Percentiles rank a stretch among this genome's conserved stretches.
These are phyloP conservation scores for Phytophthora multivora DNA, from an alignment of 352 stramenopile genomes.

Conservation along the genomic window DNA sequence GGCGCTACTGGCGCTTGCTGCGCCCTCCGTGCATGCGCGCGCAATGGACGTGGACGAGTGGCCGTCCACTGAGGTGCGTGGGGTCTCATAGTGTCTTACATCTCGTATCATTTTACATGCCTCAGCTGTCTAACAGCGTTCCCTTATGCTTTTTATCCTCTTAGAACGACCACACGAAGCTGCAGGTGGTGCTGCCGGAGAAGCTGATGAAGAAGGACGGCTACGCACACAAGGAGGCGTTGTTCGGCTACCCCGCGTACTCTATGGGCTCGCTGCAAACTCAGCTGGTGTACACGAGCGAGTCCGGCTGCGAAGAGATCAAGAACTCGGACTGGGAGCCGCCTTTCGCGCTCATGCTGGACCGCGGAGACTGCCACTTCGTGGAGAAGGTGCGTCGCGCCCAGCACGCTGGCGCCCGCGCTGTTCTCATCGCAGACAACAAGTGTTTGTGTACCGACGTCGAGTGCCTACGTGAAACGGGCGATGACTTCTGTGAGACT, in stretches of 20 bases:
- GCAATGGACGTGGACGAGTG: slow-evolving; percentile 84
- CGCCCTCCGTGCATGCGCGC: slow-evolving; percentile 32
- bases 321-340: slow-evolving; percentile 81
- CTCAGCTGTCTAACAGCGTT: slow-evolving; percentile 1
- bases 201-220: slow-evolving; percentile 92
- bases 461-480: slow-evolving; percentile 70
- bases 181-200: slow-evolving; percentile 88
- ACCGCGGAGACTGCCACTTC: slow-evolving; percentile 97
- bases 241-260: slow-evolving; percentile 97
- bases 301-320: slow-evolving; percentile 83
- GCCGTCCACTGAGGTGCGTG: slow-evolving; percentile 77
- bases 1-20: slow-evolving; percentile 29
- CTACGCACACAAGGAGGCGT: slow-evolving; percentile 96
- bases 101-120: background rate
- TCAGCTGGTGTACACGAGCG: slow-evolving; percentile 90
- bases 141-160: background rate
- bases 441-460: slow-evolving; percentile 94
- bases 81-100: background rate
- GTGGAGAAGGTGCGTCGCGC: slow-evolving; percentile 94
- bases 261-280: slow-evolving; percentile 84
- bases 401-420: slow-evolving; percentile 92
- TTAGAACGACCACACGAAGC: slow-evolving; percentile 88
- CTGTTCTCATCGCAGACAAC: slow-evolving; percentile 96
- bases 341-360: slow-evolving; percentile 96
- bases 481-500: slow-evolving; percentile 88